Evolutionary conservation across 306 rosid genomes (phyloP).

Genomic region (Astragalus glycyphyllos): DNA sequence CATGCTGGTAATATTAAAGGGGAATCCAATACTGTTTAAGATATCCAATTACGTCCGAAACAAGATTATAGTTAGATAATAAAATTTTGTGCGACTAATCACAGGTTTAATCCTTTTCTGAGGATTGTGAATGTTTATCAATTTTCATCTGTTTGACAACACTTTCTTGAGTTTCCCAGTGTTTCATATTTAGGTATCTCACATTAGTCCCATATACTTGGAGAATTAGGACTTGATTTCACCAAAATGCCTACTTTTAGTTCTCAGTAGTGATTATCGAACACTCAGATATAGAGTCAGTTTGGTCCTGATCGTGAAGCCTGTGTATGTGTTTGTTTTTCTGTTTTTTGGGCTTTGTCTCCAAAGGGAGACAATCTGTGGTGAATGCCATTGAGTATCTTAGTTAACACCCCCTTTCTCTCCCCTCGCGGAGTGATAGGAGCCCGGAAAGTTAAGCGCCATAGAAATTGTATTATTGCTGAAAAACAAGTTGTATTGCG

Average conservation of each 20-base stretch:
- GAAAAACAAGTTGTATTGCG: no score
- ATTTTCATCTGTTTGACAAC: not conserved
- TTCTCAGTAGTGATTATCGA: constrained; percentile 13
- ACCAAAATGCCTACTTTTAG: constrained; percentile 18
- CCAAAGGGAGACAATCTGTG: not conserved
- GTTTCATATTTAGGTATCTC: constrained; percentile 14
- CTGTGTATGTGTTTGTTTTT: constrained; percentile 11
- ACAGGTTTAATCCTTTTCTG: not conserved
- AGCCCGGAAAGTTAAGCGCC: no score
- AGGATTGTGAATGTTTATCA: not conserved
- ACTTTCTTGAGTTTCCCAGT: constrained; percentile 5
- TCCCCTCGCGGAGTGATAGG: not conserved
- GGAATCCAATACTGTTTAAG: constrained; percentile 20
- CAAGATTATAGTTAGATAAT: constrained; percentile 1
- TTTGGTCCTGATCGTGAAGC: not conserved
- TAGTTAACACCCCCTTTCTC: constrained; percentile 18
- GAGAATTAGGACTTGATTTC: not conserved
- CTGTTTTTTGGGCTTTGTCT: constrained; percentile 19
- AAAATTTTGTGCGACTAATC: constrained; percentile 2
- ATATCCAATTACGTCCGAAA: constrained; percentile 6
- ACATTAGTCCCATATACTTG: not conserved
- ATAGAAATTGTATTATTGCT: no score
- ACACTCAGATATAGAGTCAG: not conserved
- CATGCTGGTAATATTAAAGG: not conserved
- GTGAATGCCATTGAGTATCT: constrained; percentile 12